These are phyloP conservation scores for Emydomyces testavorans DNA, from an alignment of 2,329 filamentous ascomycete species.

Conservation along the genomic window DNA sequence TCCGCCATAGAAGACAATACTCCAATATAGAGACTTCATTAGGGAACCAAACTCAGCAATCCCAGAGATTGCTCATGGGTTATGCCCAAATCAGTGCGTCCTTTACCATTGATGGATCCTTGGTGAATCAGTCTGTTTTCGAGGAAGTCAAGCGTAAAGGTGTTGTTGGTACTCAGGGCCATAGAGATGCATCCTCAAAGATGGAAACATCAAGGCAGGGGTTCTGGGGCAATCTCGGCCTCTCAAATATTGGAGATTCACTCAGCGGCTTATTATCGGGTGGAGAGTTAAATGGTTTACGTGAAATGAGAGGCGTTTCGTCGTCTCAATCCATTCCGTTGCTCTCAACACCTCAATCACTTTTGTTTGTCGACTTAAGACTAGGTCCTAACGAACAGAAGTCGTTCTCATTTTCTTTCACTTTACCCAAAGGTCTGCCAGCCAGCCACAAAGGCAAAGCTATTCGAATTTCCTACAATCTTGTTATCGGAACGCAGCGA, in stretches of 20 bases:
- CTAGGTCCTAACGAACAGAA: constrained; percentile 80
- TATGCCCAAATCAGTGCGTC: constrained; percentile 90
- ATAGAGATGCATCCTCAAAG: constrained; percentile 58
- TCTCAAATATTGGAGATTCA: constrained; percentile 78
- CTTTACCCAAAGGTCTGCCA: constrained; percentile 75
- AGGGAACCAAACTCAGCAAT: constrained; percentile 17
- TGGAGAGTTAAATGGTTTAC: constrained; percentile 81
- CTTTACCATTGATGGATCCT: constrained; percentile 80
- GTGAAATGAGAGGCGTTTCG: constrained; percentile 82
- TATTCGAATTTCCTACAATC: constrained; percentile 84
- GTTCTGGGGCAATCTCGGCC: constrained; percentile 72
- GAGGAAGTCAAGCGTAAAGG: constrained; percentile 94
- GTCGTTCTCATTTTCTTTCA: constrained; percentile 77
- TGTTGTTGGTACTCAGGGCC: constrained; percentile 69
- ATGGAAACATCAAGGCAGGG: constrained; percentile 61
- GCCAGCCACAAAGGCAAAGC: constrained; percentile 83
- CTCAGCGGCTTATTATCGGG: constrained; percentile 77
- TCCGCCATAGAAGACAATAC: constrained; percentile 33
- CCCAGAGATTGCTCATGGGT: constrained; percentile 88
- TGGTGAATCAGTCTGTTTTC: constrained; percentile 80
- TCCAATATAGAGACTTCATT: constrained; percentile 32
- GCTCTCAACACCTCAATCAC: constrained; percentile 88
- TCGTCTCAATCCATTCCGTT: constrained; percentile 80
- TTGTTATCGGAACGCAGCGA: constrained; percentile 84
- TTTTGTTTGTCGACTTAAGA: constrained; percentile 86